These are phyloP conservation scores for Arachnopeziza araneosa DNA, from an alignment of 2,329 filamentous ascomycete genomes.

Conservation along the genomic window DNA sequence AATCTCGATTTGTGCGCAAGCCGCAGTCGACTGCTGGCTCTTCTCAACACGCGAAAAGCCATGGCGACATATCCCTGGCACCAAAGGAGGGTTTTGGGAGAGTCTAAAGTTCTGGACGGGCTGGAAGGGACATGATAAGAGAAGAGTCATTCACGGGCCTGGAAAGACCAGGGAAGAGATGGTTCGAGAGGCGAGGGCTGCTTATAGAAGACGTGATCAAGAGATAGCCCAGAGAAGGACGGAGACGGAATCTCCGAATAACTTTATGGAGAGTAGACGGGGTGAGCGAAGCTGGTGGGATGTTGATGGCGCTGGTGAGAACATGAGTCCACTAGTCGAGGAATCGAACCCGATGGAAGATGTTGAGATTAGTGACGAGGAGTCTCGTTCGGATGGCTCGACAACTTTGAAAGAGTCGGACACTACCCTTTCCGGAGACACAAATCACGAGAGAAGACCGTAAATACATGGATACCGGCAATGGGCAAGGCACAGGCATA, in stretches of 20 bases:
- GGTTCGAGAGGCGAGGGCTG: slow-evolving; percentile 43
- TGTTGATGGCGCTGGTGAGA: slow-evolving; percentile 3
- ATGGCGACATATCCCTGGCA: slow-evolving; percentile 52
- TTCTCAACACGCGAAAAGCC: slow-evolving; percentile 67
- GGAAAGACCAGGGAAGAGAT: slow-evolving; percentile 49
- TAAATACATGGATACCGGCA: background rate
- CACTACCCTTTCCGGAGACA: background rate
- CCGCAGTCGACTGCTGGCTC: slow-evolving; percentile 60
- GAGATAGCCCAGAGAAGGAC: slow-evolving; percentile 38
- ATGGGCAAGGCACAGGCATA: background rate
- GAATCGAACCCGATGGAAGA: background rate
- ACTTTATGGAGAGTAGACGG: slow-evolving; percentile 7
- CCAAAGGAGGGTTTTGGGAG: slow-evolving; percentile 33
- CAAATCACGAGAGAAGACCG: background rate
- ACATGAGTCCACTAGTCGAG: background rate
- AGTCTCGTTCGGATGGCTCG: background rate
- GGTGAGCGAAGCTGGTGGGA: slow-evolving; percentile 31
- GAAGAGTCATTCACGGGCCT: slow-evolving; percentile 30
- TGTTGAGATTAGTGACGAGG: background rate
- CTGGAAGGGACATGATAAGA: slow-evolving; percentile 20
- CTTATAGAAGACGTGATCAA: slow-evolving; percentile 42
- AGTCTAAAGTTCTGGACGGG: slow-evolving; percentile 31
- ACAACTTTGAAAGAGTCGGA: background rate
- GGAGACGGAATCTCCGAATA: slow-evolving; percentile 12
- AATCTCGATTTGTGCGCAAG: slow-evolving; percentile 58